These are phyloP conservation scores for Diaporthe humulicola DNA, from an alignment of 2,329 filamentous ascomycete species.

Conservation along the genomic window DNA sequence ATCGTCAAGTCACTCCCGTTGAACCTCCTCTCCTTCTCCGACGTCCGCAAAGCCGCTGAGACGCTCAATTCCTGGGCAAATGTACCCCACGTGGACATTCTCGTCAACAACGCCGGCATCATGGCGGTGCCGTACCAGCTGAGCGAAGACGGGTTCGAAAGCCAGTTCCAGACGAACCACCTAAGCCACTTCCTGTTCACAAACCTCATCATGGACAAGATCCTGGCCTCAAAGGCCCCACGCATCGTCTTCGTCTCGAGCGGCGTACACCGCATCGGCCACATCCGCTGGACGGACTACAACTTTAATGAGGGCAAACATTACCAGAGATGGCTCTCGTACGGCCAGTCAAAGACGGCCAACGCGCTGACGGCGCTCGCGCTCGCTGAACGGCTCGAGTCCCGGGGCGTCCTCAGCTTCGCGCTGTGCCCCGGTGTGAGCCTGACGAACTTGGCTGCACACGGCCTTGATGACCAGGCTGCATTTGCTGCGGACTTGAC, in stretches of 20 bases:
- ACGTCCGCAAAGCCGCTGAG: conserved; percentile 19
- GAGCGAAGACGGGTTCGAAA: conserved; percentile 18
- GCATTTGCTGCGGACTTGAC: background rate
- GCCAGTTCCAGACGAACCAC: conserved; percentile 29
- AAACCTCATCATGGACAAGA: conserved; percentile 13
- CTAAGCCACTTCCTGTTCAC: conserved; percentile 25
- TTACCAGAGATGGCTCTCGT: conserved; percentile 26
- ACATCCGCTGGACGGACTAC: conserved; percentile 31
- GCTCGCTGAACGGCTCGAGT: conserved; percentile 28
- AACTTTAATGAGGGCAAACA: conserved; percentile 34
- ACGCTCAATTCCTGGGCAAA: conserved; percentile 23
- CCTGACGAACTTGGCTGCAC: background rate
- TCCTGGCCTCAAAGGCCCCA: background rate
- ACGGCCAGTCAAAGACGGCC: conserved; percentile 36
- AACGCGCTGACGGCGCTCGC: conserved; percentile 28
- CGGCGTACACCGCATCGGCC: conserved; percentile 13
- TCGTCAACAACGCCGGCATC: conserved; percentile 34
- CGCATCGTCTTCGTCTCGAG: conserved; percentile 12
- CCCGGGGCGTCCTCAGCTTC: conserved; percentile 4
- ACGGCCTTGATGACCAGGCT: background rate
- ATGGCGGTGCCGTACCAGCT: conserved; percentile 24
- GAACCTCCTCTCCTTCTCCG: conserved; percentile 15
- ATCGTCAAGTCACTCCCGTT: background rate
- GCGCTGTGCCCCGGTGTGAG: conserved; percentile 19
- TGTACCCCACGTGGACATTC: conserved; percentile 27